Percentiles rank a stretch among this genome's conserved stretches.
Conservation (phyloP, 129 eudicot genomes). For the Flaveria brownii region DNA sequence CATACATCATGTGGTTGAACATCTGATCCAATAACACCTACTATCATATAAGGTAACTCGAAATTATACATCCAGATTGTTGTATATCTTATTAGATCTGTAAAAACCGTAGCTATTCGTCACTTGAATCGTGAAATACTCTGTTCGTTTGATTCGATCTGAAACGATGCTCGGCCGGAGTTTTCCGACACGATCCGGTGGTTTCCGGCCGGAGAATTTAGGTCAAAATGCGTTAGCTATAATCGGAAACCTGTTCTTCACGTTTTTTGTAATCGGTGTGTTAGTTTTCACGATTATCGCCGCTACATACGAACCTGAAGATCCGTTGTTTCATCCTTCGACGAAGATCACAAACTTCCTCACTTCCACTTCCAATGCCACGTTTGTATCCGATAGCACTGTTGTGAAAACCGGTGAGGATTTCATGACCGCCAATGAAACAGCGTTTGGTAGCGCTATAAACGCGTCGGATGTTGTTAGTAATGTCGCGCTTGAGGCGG, state of each 20-base stretch:
- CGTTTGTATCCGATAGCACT: slow-evolving; percentile 59
- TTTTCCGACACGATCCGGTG: slow-evolving; percentile 46
- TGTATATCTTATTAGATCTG: slow-evolving; percentile 35
- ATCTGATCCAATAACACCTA: slow-evolving; percentile 7
- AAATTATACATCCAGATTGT: slow-evolving; percentile 32
- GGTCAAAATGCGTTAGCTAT: slow-evolving; percentile 75
- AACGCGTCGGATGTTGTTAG: slow-evolving; percentile 52
- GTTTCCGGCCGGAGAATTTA: slow-evolving; percentile 70
- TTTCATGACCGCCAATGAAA: slow-evolving; percentile 53
- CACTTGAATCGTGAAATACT: background rate
- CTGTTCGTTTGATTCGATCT: background rate
- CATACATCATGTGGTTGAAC: background rate
- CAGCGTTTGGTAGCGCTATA: slow-evolving; percentile 47
- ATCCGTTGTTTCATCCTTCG: slow-evolving; percentile 70
- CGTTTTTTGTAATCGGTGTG: slow-evolving; percentile 66
- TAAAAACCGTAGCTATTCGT: slow-evolving; percentile 19
- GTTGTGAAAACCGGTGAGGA: slow-evolving; percentile 90
- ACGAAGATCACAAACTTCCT: slow-evolving; percentile 65
- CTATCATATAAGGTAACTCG: slow-evolving; percentile 28
- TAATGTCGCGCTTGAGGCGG: background rate
- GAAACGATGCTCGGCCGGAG: slow-evolving; percentile 61
- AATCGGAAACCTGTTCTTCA: slow-evolving; percentile 70
- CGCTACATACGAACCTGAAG: slow-evolving; percentile 87
- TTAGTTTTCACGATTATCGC: slow-evolving; percentile 82
- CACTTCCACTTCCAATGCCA: slow-evolving; percentile 70